Base-by-base conservation (phyloP, 148 eudicot species). In the Tetragonia tetragonoides region DNA sequence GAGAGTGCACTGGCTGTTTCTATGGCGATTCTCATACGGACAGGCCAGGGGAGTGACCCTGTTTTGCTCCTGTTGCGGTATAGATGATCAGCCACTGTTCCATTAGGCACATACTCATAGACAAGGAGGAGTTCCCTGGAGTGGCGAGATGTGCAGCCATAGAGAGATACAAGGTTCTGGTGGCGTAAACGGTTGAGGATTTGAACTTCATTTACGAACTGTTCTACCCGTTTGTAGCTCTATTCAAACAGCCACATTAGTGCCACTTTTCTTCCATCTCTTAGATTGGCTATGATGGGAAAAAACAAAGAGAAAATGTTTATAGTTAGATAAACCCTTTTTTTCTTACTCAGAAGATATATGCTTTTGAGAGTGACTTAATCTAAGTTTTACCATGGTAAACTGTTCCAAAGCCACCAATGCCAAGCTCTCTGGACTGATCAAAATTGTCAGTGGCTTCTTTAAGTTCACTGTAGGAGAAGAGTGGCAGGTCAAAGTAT, bases 211-310 rank as follows among this genome's bases (percentile, higher is more conserved):
- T 92, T 92, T 83, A 82, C 80, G 86, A 92, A 92, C 65, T 90
- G 97, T 53, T 87, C 87, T 53, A 86, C 82, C 81, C 89, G 77
- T 75, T 77, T 86, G 84, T 81, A 87, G 86, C 84, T 92, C 78
- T 88, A 83, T 78, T 90, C 92, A 23, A 87, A 90, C 14, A 92
- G 78, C 7, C 97, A 88, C 84, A 90, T 92, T 37, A 92, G 87
- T 65, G 93, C 97, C 23, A 92, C 97, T 73, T 92, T 90, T 77
- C 92, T 73, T 23, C 93, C 97, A 66, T 92, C 97, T 77, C 54
- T 75, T 56, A 92, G 86, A 77, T 82, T 88, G 20, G 93, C 97
- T 91, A 68, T 21, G 64, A 20, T 61, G 11, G 24, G 6, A 3
- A 17, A 38, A 20, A 63, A 49, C 60, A 41, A 3, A 10, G 7